A percentile compares a stretch with the other conserved stretches of the same genome.
Conservation (phyloP, 306 rosid species). For the Sechiopsis laciniata region DNA sequence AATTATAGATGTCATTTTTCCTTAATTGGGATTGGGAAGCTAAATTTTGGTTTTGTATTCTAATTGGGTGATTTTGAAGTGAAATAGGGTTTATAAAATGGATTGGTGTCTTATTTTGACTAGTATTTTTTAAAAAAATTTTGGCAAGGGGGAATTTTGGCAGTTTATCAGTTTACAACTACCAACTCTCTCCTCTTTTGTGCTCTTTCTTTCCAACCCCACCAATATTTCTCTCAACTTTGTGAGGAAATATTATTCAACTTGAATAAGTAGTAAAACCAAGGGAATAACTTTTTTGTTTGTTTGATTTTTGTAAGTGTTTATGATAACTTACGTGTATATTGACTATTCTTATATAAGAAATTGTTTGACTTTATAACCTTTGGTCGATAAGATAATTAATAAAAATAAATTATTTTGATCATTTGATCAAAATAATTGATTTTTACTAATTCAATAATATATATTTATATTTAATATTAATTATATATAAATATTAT, state of each 20-base stretch:
- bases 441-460: too few species aligned
- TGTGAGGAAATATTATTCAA: neutral
- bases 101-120: slow-evolving; percentile 20
- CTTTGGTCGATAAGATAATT: too few species aligned
- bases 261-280: neutral
- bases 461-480: too few species aligned
- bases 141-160: slow-evolving; percentile 29
- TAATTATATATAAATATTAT: too few species aligned
- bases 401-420: too few species aligned
- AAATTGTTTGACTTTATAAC: too few species aligned
- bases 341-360: too few species aligned
- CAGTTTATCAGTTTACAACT: slow-evolving; percentile 65
- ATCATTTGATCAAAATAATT: too few species aligned
- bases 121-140: neutral
- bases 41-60: neutral
- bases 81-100: slow-evolving; percentile 13
- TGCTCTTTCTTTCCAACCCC: neutral
- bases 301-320: too few species aligned
- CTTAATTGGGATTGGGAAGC: neutral
- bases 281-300: neutral
- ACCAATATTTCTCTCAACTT: neutral
- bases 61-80: slow-evolving; percentile 5
- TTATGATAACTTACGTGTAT: too few species aligned
- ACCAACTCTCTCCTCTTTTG: slow-evolving; percentile 23
- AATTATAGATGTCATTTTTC: slow-evolving; percentile 45